These are phyloP conservation scores for Boletus sp. DNA, from an alignment of 1,284 basidiomycete species.

Conservation along the genomic window DNA sequence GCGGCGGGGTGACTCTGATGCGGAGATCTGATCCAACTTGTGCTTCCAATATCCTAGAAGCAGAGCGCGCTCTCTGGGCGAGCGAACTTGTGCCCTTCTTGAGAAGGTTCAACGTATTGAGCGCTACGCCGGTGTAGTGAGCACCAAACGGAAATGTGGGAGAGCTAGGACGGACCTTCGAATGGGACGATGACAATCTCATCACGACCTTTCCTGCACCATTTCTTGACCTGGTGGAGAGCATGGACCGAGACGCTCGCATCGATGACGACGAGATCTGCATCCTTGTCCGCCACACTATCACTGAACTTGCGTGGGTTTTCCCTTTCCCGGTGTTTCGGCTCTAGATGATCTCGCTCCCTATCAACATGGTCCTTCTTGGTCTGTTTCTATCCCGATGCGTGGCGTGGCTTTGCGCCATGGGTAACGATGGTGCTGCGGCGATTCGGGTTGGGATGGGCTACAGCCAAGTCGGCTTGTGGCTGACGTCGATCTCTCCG, in stretches of 20 bases:
- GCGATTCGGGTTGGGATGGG: conserved; percentile 34
- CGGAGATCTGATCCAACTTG: conserved; percentile 72
- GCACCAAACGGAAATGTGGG: not conserved
- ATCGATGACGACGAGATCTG: conserved; percentile 78
- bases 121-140: conserved; percentile 47
- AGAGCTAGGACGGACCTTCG: conserved; percentile 61
- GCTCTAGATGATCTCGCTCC: conserved; percentile 28
- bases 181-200: conserved; percentile 80
- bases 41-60: conserved; percentile 78
- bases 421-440: conserved; percentile 28
- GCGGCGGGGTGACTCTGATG: too few relatives aligned
- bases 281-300: conserved; percentile 50
- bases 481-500: conserved; percentile 55
- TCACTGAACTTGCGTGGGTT: conserved; percentile 38
- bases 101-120: conserved; percentile 90
- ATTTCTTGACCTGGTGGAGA: conserved; percentile 38
- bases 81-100: conserved; percentile 84
- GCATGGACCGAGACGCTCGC: conserved; percentile 86
- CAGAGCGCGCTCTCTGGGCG: conserved; percentile 78
- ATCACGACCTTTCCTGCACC: conserved; percentile 70
- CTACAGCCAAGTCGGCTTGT: conserved; percentile 13
- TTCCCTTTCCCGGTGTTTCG: conserved; percentile 23
- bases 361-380: conserved; percentile 34
- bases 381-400: conserved; percentile 23
- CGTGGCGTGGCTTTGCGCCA: conserved; percentile 29